Conservation (phyloP, 2,329 filamentous ascomycete genomes). For the Calonectria fujianensis region DNA sequence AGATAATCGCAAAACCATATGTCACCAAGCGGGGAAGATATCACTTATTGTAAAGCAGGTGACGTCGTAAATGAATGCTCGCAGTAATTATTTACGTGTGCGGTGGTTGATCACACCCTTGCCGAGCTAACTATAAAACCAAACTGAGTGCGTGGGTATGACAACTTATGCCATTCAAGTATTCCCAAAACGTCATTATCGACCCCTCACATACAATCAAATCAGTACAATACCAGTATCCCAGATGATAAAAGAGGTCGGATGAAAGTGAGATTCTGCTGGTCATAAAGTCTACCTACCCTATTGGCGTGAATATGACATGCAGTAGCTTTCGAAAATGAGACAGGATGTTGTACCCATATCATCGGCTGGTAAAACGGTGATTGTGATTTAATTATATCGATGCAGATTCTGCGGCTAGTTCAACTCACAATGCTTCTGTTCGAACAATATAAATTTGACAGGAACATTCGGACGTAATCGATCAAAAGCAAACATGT, state of each 20-base stretch:
- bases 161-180: background rate
- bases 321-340: background rate
- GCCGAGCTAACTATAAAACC: background rate
- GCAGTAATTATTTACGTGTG: background rate
- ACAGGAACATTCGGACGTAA: background rate
- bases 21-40: no score
- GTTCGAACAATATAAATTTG: background rate
- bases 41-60: background rate
- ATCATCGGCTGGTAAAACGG: background rate
- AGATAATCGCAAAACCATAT: background rate
- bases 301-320: background rate
- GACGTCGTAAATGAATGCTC: background rate
- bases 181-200: background rate
- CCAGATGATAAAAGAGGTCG: background rate
- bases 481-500: background rate
- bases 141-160: no score
- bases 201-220: background rate
- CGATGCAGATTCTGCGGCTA: background rate
- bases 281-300: background rate
- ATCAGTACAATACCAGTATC: background rate
- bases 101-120: background rate
- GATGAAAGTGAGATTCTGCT: background rate
- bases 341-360: background rate
- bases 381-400: background rate
- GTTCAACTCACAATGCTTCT: background rate